These are phyloP conservation scores for Starmera stellimalicola DNA, from an alignment of 1,139 yeast genomes.

Conservation along the genomic window DNA sequence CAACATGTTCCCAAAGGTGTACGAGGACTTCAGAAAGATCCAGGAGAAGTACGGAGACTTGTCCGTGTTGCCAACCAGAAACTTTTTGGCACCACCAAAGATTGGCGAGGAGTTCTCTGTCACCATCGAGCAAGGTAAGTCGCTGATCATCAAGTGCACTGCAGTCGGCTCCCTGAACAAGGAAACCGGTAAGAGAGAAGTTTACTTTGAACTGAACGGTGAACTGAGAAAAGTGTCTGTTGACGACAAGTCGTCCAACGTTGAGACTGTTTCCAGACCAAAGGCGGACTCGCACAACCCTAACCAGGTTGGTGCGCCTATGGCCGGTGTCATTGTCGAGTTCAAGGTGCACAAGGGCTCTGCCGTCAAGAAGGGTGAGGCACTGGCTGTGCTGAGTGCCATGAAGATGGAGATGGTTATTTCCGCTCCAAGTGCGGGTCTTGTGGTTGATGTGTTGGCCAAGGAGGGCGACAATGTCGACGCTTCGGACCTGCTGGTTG, in stretches of 20 bases:
- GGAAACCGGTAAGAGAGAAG: conserved; percentile 89
- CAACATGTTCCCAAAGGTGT: conserved; percentile 97
- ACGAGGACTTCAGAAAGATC: conserved; percentile 71
- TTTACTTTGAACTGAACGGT: conserved; percentile 95
- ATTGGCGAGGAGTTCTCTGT: conserved; percentile 85
- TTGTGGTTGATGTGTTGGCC: conserved; percentile 63
- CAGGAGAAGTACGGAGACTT: conserved; percentile 82
- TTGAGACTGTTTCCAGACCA: conserved; percentile 78
- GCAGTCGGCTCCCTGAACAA: conserved; percentile 86
- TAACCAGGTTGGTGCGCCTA: conserved; percentile 95
- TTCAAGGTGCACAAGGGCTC: conserved; percentile 81
- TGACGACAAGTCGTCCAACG: conserved; percentile 77
- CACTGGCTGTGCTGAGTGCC: conserved; percentile 88
- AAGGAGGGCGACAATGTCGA: conserved; percentile 94
- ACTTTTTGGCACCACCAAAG: conserved; percentile 77
- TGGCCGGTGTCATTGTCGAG: conserved; percentile 98
- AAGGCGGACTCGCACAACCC: conserved; percentile 85
- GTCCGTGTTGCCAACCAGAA: conserved; percentile 86
- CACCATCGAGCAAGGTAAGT: conserved; percentile 91
- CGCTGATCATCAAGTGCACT: conserved; percentile 79
- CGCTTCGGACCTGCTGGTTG: conserved; percentile 64
- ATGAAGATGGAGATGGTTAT: conserved; percentile 99
- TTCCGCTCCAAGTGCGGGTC: conserved; percentile 84
- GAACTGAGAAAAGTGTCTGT: conserved; percentile 94
- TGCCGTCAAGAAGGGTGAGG: conserved; percentile 93